Base-by-base conservation (phyloP, 805 yeast genomes). In the Ogataea allantospora region DNA sequence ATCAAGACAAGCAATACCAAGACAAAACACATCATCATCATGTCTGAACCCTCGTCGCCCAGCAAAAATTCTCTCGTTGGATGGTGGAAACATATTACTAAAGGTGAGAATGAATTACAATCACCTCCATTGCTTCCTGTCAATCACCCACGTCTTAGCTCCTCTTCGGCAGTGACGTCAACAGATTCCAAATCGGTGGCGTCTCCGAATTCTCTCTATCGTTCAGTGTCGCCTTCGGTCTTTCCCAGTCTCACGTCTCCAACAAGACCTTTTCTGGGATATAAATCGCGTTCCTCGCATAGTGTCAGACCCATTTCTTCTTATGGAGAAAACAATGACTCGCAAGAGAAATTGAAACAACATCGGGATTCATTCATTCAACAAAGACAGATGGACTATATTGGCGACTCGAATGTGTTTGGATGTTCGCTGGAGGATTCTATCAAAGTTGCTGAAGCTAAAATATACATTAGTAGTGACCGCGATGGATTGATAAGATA, bases 391-490 rank as follows among this genome's bases (percentile, higher is more conserved):
- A 50, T 65, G 58, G 47, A 60, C 59, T 48, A 66, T 57, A 43
- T 75, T 60, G 61, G 76, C 54, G 57, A 73, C 65, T 61, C 70
- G 54, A 40, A 73, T 53, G 78, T 93, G 40, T 83, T 93, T 71
- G 97, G 96, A 11, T 88, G 82, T 4, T 77, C 91, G 2, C 68
- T 93, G 22, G 75, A 73, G 8, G 73, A 74, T 18, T 86, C 95
- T 11, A 71, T 91, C 33, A 62, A 71, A 22, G 73, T 80, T 43
- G 96, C 98, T 0, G 80, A 80, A 41, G 95, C 89, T 12, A 73
- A 77, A 33, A 84, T 88, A 36, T 75, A 81, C 24, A 76, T 84
- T 6, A 68, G 82, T 29, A 74, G 76, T 46, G 71, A 73, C 52
- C 77, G 78, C 45, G 78, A 79, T 49, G 81, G 80, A 18, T 75